Evolutionary conservation across 2,329 filamentous ascomycete species (phyloP).

Genomic region (Penicillium expansum): DNA sequence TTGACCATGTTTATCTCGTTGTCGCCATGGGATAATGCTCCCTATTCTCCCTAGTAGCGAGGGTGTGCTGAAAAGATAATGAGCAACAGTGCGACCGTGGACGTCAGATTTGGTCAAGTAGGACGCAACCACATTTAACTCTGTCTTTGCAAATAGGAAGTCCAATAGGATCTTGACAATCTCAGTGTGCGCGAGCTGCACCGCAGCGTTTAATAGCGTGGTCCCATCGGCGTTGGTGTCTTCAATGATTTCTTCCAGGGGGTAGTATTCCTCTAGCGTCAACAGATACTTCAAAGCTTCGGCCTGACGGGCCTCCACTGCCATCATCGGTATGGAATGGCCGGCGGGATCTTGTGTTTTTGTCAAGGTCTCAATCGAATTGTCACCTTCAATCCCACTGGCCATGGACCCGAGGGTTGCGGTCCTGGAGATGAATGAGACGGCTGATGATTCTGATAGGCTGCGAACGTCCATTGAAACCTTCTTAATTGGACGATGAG

Average conservation of each 20-base stretch:
- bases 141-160: constrained; percentile 61
- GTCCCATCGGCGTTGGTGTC: constrained; percentile 89
- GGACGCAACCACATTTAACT: constrained; percentile 55
- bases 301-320: constrained; percentile 68
- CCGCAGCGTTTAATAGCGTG: constrained; percentile 82
- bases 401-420: constrained; percentile 72
- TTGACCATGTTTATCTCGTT: constrained; percentile 93
- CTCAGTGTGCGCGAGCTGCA: constrained; percentile 75
- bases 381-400: constrained; percentile 77
- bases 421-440: constrained; percentile 77
- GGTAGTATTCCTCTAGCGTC: constrained; percentile 72
- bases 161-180: constrained; percentile 73
- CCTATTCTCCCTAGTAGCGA: constrained; percentile 75
- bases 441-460: constrained; percentile 79
- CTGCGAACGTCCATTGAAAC: constrained; percentile 90
- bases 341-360: constrained; percentile 63
- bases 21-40: constrained; percentile 76
- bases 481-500: constrained; percentile 62
- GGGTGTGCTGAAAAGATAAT: constrained; percentile 93
- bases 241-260: constrained; percentile 66
- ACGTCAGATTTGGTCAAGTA: constrained; percentile 78
- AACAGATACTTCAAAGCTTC: constrained; percentile 77
- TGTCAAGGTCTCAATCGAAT: constrained; percentile 67
- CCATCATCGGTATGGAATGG: constrained; percentile 87
- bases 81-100: constrained; percentile 84